These are phyloP conservation scores for Microsporum audouinii DNA, from an alignment of 2,329 filamentous ascomycete genomes.

Conservation along the genomic window DNA sequence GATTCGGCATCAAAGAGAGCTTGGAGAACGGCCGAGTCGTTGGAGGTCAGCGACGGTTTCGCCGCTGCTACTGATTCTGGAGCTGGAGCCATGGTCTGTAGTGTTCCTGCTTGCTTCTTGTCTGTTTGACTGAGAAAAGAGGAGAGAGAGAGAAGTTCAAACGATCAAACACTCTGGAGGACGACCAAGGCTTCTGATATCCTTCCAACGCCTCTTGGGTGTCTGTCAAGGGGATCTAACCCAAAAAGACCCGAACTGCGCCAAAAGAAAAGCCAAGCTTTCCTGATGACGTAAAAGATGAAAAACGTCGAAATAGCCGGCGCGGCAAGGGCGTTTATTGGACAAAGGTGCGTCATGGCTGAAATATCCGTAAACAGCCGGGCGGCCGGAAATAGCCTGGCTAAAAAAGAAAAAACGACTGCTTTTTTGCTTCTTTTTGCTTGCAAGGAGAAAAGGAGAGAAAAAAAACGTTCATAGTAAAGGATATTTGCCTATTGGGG, in stretches of 20 bases:
- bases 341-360: background rate
- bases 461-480: background rate
- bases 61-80: conserved; percentile 7
- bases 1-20: conserved; percentile 39
- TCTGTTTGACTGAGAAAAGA: background rate
- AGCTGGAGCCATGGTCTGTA: conserved; percentile 8
- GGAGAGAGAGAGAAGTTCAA: background rate
- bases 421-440: background rate
- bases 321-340: conserved; percentile 9
- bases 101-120: background rate
- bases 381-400: conserved; percentile 7
- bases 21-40: conserved; percentile 36
- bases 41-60: conserved; percentile 28
- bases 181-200: background rate
- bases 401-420: background rate
- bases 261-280: background rate
- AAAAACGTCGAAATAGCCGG: conserved; percentile 1
- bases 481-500: background rate
- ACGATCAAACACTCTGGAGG: background rate
- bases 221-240: background rate
- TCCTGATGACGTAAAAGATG: background rate
- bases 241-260: background rate
- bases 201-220: background rate
- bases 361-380: conserved; percentile 11
- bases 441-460: background rate